Percentiles rank a stretch among this genome's conserved stretches.
Evolutionary conservation across 2,329 filamentous ascomycete genomes (phyloP).

Genomic region (Elsinoe arachidis): DNA sequence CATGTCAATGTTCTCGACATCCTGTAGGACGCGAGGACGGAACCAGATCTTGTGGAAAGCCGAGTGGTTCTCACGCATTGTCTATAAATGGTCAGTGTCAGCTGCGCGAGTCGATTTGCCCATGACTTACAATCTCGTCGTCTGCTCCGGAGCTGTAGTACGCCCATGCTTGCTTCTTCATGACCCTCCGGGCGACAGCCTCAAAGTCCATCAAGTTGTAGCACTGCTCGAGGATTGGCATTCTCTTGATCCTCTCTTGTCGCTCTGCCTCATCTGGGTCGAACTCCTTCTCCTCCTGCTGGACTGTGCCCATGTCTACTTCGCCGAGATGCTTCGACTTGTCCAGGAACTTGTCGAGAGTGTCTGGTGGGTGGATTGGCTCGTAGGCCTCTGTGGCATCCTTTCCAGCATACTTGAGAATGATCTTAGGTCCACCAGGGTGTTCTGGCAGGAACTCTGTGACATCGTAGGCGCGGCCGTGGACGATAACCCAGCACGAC

Average conservation of each 20-base stretch:
- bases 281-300: conserved; percentile 54
- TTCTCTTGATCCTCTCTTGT: conserved; percentile 56
- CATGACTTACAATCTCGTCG: conserved; percentile 63
- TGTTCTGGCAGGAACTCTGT: conserved; percentile 86
- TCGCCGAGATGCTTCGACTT: conserved; percentile 78
- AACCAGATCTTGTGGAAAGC: conserved; percentile 99
- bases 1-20: conserved; percentile 81
- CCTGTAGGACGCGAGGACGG: conserved; percentile 75
- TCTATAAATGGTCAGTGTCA: conserved; percentile 44
- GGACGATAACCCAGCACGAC: conserved; percentile 87
- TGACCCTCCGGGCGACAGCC: conserved; percentile 75
- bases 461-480: conserved; percentile 75
- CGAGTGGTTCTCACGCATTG: conserved; percentile 86
- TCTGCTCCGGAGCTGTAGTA: conserved; percentile 95
- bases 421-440: conserved; percentile 83
- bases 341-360: conserved; percentile 72
- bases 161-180: conserved; percentile 96
- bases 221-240: conserved; percentile 77
- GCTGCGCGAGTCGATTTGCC: not conserved
- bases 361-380: conserved; percentile 82
- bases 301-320: conserved; percentile 78
- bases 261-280: conserved; percentile 66
- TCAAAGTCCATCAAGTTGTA: conserved; percentile 96
- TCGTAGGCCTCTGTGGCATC: conserved; percentile 90
- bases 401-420: conserved; percentile 92